Evolutionary conservation across 495 filamentous ascomycete genomes (phyloP), one percentile per base, ranked within the genome.

Genomic region (Apodospora peruviana): DNA sequence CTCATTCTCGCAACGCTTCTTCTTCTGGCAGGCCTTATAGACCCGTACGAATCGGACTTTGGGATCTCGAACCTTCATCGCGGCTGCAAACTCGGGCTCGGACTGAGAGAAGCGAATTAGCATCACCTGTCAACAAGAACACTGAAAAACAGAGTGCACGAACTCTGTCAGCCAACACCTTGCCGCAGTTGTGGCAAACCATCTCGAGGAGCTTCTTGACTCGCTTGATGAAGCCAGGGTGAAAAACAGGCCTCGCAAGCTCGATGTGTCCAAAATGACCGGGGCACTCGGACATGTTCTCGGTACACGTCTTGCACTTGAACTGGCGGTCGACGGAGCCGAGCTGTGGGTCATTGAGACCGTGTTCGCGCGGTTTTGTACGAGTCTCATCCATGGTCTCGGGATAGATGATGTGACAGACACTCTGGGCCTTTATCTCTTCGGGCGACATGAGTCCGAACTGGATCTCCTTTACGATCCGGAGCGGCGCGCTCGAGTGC

Each of bases 211-310:
- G 75, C 75, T 96, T 97, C 80, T 99, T 97, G 60, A 91, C 89
- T 71, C 96, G 96, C 55, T 85, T 90, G 69, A 99, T 83, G 69
- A 96, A 98, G 53, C 93, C 87, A 57, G 89, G 89, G 59, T 99
- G 93, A 64, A 85, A 99, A 52, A 97, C 93, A 12, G 93, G 93
- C 57, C 84, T 85, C 10, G 93, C 90, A 45, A 99, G 79, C 63
- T 99, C 94, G 52, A 96, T 96, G 66, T 97, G 94, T 29, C 93
- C 93, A 58, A 96, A 99, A 67, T 99, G 93, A 23, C 93, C 93
- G 48, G 90, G 90, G 68, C 93, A 99, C 63, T 95, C 88, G 27
- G 87, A 84, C 77, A 95, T 95, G 58, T 84, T 82, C 67, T 97
- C 90, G 56, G 88, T 84, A 66, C 93, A 99, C 38, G 93, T 99